A percentile compares a stretch with the other conserved stretches of the same genome.
These are phyloP conservation scores for Nakazawaea wyomingensis DNA, from an alignment of 805 yeast species.

Conservation along the genomic window DNA sequence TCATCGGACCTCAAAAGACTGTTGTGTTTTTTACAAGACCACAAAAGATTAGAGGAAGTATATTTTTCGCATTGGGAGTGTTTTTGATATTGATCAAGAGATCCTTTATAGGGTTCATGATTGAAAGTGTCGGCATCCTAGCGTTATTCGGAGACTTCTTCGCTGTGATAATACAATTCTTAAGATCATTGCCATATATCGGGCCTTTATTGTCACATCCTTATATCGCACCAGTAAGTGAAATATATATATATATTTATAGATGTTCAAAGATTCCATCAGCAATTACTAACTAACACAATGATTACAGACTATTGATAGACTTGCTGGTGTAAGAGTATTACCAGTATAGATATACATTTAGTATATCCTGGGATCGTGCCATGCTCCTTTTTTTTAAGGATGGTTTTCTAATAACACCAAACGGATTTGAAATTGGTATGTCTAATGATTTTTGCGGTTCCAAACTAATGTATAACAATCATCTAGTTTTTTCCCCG, in stretches of 20 bases:
- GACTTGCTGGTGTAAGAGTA: constrained; percentile 61
- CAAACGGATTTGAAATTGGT: no score
- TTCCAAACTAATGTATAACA: no score
- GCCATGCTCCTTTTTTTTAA: no score
- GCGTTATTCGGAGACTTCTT: constrained; percentile 89
- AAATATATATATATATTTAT: background rate
- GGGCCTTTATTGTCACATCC: constrained; percentile 86
- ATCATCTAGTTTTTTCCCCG: no score
- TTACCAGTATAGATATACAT: constrained; percentile 49
- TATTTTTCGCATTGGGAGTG: constrained; percentile 75
- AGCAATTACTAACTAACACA: background rate
- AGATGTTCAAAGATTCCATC: no score
- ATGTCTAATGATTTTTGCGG: no score
- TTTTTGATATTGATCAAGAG: constrained; percentile 66
- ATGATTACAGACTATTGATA: constrained; percentile 35
- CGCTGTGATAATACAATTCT: constrained; percentile 79
- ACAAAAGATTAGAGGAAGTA: constrained; percentile 77
- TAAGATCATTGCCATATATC: constrained; percentile 81
- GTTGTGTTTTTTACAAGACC: constrained; percentile 81
- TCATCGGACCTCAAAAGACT: constrained; percentile 86
- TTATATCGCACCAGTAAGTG: constrained; percentile 63
- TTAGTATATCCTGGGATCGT: no score
- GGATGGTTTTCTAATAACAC: no score
- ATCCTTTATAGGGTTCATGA: constrained; percentile 77
- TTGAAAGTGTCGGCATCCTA: constrained; percentile 86